Conservation (phyloP, 495 filamentous ascomycete genomes). For the Aspergillus sclerotiicarbonarius region DNA sequence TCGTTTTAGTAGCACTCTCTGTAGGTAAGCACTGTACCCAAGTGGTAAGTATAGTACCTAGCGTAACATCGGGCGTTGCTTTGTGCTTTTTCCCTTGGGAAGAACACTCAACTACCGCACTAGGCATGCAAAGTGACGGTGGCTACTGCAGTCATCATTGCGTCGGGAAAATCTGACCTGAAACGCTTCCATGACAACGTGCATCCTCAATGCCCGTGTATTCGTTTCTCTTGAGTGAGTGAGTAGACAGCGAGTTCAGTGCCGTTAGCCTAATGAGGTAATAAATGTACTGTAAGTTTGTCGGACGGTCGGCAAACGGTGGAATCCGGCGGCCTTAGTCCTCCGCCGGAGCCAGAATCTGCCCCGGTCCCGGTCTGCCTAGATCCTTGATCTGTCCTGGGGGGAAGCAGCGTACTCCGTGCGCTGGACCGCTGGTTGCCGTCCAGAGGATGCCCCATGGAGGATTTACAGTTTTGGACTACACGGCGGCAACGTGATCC, state of each 20-base stretch:
- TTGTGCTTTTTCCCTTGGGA: not conserved
- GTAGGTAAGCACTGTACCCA: no score
- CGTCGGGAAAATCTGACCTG: not conserved
- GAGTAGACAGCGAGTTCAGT: not conserved
- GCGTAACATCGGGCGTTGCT: not conserved
- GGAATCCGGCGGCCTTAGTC: not conserved
- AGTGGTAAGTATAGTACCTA: not conserved
- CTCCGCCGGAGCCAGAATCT: constrained; percentile 11
- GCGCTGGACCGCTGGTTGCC: no score
- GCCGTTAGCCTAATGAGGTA: not conserved
- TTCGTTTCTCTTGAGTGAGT: not conserved
- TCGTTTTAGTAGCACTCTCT: no score
- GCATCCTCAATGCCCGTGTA: not conserved
- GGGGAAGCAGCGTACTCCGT: no score
- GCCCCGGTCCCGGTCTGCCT: constrained; percentile 6
- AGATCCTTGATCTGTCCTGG: not conserved
- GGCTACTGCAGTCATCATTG: not conserved
- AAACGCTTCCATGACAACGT: constrained; percentile 3
- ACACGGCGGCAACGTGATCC: constrained; percentile 7
- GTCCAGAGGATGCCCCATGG: not conserved
- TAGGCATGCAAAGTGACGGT: not conserved
- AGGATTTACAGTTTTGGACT: constrained; percentile 17
- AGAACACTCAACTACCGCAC: not conserved
- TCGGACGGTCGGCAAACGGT: constrained; percentile 7
- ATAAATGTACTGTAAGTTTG: no score